phyloP scores from a whole-genome alignment of 208 protist species.

The Leptomonas seymouri region DNA sequence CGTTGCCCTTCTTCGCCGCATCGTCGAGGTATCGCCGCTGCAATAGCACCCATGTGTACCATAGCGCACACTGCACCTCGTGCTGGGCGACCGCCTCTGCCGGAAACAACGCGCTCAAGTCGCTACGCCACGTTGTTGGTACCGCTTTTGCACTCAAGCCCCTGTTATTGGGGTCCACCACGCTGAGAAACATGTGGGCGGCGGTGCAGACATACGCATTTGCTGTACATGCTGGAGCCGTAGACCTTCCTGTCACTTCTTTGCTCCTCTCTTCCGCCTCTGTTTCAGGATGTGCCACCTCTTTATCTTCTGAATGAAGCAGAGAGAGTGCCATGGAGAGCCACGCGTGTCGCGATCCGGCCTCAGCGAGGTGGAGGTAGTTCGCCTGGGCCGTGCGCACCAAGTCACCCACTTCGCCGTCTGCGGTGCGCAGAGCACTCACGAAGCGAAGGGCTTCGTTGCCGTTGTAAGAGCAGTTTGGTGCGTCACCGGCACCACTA shows the following conservation, averaged over 20 bases:
- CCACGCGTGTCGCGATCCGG: constrained; percentile 35
- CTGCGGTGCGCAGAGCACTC: background rate
- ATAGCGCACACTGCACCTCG: constrained; percentile 57
- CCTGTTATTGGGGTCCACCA: constrained; percentile 38
- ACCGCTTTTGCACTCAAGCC: constrained; percentile 17
- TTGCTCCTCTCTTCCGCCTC: background rate
- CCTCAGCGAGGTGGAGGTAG: constrained; percentile 41
- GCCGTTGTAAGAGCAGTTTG: background rate
- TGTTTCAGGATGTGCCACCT: background rate
- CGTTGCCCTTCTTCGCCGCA: background rate
- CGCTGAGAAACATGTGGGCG: constrained; percentile 65
- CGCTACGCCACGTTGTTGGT: constrained; percentile 49
- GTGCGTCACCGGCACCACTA: too few relatives aligned
- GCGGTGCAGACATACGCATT: constrained; percentile 60
- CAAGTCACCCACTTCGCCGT: constrained; percentile 28
- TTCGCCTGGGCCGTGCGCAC: constrained; percentile 36
- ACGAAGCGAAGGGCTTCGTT: background rate
- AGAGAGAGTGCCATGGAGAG: constrained; percentile 33
- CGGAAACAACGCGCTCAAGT: constrained; percentile 42
- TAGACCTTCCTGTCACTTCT: background rate
- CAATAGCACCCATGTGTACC: constrained; percentile 48
- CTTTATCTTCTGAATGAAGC: constrained; percentile 3
- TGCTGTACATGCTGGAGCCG: background rate
- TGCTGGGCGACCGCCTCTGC: constrained; percentile 27
- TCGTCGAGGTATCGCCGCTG: background rate